These are phyloP conservation scores for Cladosporium cucumerinum DNA, from an alignment of 2,329 filamentous ascomycete genomes.

Conservation along the genomic window DNA sequence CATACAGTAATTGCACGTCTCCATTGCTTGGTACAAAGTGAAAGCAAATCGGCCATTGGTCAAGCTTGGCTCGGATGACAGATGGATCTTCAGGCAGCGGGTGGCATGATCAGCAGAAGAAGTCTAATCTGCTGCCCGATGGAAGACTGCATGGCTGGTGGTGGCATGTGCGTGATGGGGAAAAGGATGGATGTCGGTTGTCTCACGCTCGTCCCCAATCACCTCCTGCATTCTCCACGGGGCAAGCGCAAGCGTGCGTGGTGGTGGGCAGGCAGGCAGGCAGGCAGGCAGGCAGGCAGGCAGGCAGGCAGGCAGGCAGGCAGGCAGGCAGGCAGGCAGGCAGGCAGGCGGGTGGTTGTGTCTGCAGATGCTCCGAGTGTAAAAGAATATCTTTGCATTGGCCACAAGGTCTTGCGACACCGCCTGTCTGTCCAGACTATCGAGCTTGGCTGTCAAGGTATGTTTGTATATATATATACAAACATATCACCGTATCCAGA, in stretches of 20 bases:
- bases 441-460: too few species aligned
- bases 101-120: not conserved
- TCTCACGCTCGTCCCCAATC: constrained; percentile 1
- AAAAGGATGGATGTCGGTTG: too few species aligned
- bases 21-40: not conserved
- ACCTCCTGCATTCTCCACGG: not conserved
- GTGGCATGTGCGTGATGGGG: not conserved
- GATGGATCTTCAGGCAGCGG: not conserved
- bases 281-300: too few species aligned
- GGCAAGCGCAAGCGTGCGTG: too few species aligned
- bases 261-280: not conserved
- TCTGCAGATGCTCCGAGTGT: not conserved
- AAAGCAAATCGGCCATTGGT: not conserved
- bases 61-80: not conserved
- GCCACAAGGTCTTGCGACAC: not conserved
- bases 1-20: too few species aligned
- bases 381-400: not conserved
- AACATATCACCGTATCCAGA: not conserved
- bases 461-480: too few species aligned
- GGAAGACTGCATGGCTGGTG: not conserved
- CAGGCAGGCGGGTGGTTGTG: too few species aligned
- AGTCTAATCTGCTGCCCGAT: not conserved
- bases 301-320: too few species aligned
- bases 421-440: not conserved
- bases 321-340: too few species aligned